Evolutionary conservation across 2,329 filamentous ascomycete genomes (phyloP).

Genomic region (Eurotiales sp.): DNA sequence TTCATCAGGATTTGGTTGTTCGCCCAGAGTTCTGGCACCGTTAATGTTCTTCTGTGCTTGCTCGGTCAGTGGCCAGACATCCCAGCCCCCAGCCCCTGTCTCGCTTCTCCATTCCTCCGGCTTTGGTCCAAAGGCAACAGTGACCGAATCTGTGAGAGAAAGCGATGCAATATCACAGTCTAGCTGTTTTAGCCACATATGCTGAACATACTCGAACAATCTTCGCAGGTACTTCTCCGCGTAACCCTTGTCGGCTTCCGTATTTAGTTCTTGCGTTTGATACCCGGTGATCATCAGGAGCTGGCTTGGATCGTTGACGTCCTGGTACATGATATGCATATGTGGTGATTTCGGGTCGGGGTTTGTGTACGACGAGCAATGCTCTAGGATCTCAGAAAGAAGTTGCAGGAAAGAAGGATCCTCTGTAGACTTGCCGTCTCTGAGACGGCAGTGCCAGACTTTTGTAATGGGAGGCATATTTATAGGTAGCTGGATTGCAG

Average conservation of each 20-base stretch:
- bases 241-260: conserved; percentile 12
- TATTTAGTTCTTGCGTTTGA: conserved; percentile 16
- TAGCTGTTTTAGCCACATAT: conserved; percentile 12
- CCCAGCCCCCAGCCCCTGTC: conserved; percentile 7
- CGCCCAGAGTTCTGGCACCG: not conserved
- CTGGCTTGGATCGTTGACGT: conserved; percentile 11
- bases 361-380: conserved; percentile 13
- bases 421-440: not conserved
- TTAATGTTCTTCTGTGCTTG: not conserved
- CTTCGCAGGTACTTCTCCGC: conserved; percentile 9
- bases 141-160: conserved; percentile 1
- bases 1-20: not conserved
- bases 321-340: conserved; percentile 17
- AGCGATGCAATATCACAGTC: conserved; percentile 12
- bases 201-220: conserved; percentile 29
- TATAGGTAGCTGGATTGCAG: no score
- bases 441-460: conserved; percentile 16
- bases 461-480: conserved; percentile 17
- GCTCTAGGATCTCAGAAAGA: conserved; percentile 11
- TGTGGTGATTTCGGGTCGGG: not conserved
- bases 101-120: conserved; percentile 10
- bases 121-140: conserved; percentile 6
- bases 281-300: conserved; percentile 18
- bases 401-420: conserved; percentile 10
- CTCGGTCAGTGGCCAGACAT: conserved; percentile 12